Conservation (phyloP, 768 basidiomycete genomes). For the Calocera viscosa region DNA sequence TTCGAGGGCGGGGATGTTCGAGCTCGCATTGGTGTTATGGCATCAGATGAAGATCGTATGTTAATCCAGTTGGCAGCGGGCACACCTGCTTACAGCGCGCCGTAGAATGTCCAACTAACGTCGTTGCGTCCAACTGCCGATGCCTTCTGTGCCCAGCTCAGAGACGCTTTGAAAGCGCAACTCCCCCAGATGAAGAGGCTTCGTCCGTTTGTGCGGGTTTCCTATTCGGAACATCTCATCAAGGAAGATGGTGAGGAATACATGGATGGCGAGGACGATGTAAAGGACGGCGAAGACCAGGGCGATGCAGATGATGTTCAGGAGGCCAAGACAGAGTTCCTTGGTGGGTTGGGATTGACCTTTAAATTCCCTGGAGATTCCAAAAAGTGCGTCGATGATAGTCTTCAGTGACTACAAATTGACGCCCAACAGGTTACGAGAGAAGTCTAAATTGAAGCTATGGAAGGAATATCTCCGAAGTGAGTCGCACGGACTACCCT, state of each 20-base stretch:
- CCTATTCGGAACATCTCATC: constrained; percentile 86
- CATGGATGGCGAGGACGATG: constrained; percentile 48
- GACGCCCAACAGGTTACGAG: constrained; percentile 47
- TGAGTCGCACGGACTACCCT: constrained; percentile 28
- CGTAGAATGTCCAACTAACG: constrained; percentile 70
- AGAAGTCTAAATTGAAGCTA: constrained; percentile 88
- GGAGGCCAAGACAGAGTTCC: constrained; percentile 41
- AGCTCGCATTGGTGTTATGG: constrained; percentile 88
- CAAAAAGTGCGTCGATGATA: constrained; percentile 51
- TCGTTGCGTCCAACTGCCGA: constrained; percentile 88
- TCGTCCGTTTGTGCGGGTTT: constrained; percentile 79
- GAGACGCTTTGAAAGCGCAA: constrained; percentile 79
- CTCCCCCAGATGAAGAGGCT: constrained; percentile 87
- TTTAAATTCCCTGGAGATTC: constrained; percentile 90
- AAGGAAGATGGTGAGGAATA: constrained; percentile 28
- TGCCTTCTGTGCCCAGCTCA: constrained; percentile 76
- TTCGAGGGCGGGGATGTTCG: constrained; percentile 87
- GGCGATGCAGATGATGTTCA: constrained; percentile 33
- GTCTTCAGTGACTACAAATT: not conserved
- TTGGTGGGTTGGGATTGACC: constrained; percentile 64
- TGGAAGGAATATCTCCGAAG: constrained; percentile 82
- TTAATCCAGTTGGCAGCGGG: constrained; percentile 33
- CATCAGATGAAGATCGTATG: constrained; percentile 85
- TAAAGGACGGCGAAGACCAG: constrained; percentile 41
- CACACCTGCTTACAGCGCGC: not conserved